A percentile compares a stretch with the other conserved stretches of the same genome.
Conservation (phyloP, 1,139 yeast species). For the Geotrichum cucujoidarum region DNA sequence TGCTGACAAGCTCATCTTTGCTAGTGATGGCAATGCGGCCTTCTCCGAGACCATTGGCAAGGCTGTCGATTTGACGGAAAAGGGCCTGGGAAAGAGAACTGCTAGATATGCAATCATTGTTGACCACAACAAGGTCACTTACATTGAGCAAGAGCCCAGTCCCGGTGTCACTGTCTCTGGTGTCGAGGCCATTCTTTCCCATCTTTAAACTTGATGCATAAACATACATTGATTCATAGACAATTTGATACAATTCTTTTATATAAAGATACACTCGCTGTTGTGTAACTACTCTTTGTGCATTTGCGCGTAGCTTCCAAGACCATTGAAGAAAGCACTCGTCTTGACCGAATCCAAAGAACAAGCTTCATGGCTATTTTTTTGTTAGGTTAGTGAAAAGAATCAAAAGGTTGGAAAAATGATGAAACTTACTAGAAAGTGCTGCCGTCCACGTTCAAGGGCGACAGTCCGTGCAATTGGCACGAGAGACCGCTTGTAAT, state of each 20-base stretch:
- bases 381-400: too few relatives aligned
- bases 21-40: conserved; percentile 62
- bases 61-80: conserved; percentile 49
- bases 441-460: conserved; percentile 13
- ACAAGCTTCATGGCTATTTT: conserved; percentile 11
- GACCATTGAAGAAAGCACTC: conserved; percentile 10
- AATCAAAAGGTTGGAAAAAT: not conserved
- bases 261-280: not conserved
- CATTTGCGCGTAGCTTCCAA: conserved; percentile 6
- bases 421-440: conserved; percentile 11
- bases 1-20: conserved; percentile 52
- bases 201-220: conserved; percentile 36
- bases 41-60: conserved; percentile 63
- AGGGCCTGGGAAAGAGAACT: conserved; percentile 63
- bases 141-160: conserved; percentile 61
- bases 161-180: conserved; percentile 60
- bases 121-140: conserved; percentile 58
- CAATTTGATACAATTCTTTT: too few relatives aligned
- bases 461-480: conserved; percentile 17
- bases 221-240: too few relatives aligned
- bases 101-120: conserved; percentile 68
- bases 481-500: conserved; percentile 14
- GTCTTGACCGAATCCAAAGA: conserved; percentile 9
- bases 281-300: not conserved
- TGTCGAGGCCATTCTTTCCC: conserved; percentile 48